Percentiles rank a stretch among this genome's conserved stretches.
phyloP scores from a whole-genome alignment of 306 rosid species.

The Luffa aegyptiaca region DNA sequence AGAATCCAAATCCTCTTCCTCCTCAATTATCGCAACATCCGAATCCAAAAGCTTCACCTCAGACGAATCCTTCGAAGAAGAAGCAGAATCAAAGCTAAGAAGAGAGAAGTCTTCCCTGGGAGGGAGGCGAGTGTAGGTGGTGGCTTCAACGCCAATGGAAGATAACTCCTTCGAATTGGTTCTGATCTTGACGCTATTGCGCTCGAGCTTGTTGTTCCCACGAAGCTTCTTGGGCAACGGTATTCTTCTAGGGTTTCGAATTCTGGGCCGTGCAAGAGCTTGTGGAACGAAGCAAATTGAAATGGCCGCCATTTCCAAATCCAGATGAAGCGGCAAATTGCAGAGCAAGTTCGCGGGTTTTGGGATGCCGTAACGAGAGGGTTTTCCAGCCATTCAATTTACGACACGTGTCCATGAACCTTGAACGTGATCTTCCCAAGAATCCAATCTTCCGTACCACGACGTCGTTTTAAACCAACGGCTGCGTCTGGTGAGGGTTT shows the following conservation, averaged over 20 bases:
- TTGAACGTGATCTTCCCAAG: neutral
- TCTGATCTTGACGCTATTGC: constrained; percentile 11
- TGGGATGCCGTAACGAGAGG: neutral
- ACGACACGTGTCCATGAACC: neutral
- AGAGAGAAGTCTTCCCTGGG: constrained; percentile 57
- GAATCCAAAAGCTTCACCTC: constrained; percentile 75
- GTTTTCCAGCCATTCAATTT: neutral
- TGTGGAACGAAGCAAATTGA: constrained; percentile 38
- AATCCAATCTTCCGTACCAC: neutral
- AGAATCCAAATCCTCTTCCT: constrained; percentile 15
- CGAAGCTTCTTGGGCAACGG: constrained; percentile 17
- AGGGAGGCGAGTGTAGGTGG: constrained; percentile 77
- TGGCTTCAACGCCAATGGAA: constrained; percentile 58
- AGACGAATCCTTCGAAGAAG: constrained; percentile 10
- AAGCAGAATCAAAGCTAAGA: constrained; percentile 10
- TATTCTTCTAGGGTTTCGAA: constrained; percentile 26
- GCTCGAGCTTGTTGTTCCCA: constrained; percentile 16
- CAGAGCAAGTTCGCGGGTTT: neutral
- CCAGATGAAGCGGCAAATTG: neutral
- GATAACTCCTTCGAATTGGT: constrained; percentile 20
- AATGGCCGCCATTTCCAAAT: constrained; percentile 38
- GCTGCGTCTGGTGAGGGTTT: neutral
- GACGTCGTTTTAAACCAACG: neutral
- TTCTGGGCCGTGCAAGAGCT: constrained; percentile 42
- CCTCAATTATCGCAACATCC: constrained; percentile 16